Percentiles rank a stretch among this genome's conserved stretches.
These are phyloP conservation scores for Syzygium grande DNA, from an alignment of 345 rosid genomes.

Conservation along the genomic window DNA sequence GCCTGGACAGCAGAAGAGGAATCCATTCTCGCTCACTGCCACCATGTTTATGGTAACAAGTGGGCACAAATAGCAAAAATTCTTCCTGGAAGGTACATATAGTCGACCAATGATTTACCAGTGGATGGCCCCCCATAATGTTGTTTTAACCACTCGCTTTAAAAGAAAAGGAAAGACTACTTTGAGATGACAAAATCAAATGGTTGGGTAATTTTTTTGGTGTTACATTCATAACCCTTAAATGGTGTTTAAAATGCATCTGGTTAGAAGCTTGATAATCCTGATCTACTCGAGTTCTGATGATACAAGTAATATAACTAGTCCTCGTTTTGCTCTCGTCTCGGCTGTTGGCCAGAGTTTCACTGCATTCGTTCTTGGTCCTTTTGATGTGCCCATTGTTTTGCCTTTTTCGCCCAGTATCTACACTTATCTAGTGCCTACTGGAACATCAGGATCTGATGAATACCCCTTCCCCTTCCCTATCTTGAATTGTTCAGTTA, in stretches of 20 bases:
- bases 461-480: background rate
- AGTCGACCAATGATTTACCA: background rate
- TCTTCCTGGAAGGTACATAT: constrained; percentile 48
- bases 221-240: background rate
- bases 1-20: constrained; percentile 53
- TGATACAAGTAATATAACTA: background rate
- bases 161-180: background rate
- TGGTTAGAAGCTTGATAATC: background rate
- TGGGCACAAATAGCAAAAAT: constrained; percentile 44
- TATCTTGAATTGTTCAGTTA: background rate
- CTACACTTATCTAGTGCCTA: background rate
- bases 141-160: background rate
- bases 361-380: background rate
- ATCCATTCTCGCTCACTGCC: constrained; percentile 17
- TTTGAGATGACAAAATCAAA: background rate
- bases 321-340: background rate
- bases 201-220: background rate
- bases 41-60: constrained; percentile 35
- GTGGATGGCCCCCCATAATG: background rate
- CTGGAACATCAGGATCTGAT: background rate
- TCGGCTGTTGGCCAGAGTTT: background rate
- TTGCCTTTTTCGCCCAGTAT: background rate
- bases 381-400: background rate
- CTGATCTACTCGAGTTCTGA: background rate
- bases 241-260: background rate